Evolutionary conservation across 2,329 filamentous ascomycete species (phyloP), one percentile per base, ranked within the genome.

Genomic region (Colletotrichum nymphaeae): DNA sequence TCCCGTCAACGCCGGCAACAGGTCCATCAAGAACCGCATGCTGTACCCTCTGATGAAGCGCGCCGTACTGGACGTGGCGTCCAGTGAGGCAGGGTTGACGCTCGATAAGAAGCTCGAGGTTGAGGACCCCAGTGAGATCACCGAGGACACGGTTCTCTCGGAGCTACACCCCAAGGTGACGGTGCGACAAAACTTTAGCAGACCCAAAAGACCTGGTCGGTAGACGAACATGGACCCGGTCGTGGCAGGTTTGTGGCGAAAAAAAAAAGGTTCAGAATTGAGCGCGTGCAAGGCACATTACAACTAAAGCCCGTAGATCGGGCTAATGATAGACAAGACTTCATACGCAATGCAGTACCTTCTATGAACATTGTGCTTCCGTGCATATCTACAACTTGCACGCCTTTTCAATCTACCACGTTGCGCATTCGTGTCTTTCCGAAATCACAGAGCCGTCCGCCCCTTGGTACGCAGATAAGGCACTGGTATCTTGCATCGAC

Each of bases 21-120:
- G 92, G 83, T 86, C 89, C 65, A 93, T 97, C 85, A 95, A 94
- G 85, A 93, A 93, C 83, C 88, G 94, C 75, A 97, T 97, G 94
- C 83, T 97, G 79, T 97, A 97, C 81, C 93, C 94, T 42, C 85
- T 92, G 30, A 92, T 92, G 85, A 92, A 92, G 83, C 86, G 89
- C 12, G 89, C 90, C 28, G 93, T 94, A 3, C 85, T 95, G 35
- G 83, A 86, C n/a, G 81, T 92, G 42, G 94, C 93, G 22, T 89
- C 92, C 78, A 84, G 83, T 46, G 90, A 94, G 76, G 92, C 90
- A 1, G 92, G 91, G 0, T 79, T 96, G 63, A 86, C 85, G 69
- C 85, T 94, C 5, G 91, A 90, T 70, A 95, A 94, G 88, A 93
- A 89, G 80, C 91, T 93, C 74, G 91, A 93, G 81, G 88, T 91